Base-by-base conservation (phyloP, 129 eudicot genomes). In the Scalesia atractyloides region DNA sequence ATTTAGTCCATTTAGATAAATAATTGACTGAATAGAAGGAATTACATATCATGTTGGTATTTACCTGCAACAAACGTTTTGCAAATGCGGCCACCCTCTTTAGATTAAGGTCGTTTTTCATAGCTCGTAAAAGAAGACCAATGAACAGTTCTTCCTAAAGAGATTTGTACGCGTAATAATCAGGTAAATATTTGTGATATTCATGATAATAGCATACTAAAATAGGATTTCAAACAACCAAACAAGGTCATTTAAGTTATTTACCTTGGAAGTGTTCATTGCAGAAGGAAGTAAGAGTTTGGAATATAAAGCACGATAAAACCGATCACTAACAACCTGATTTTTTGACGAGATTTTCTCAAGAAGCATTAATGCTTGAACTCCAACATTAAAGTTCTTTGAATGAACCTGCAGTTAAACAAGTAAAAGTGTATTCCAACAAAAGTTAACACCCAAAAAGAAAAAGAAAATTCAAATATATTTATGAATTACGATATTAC, bases 251-350 rank as follows among this genome's bases (percentile, higher is more conserved):
- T 64, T 76, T 60, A 52, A 70, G 36, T 15, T 19, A 66, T 64
- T 76, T 60, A 52, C 99, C 94, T 95, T 95, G 41, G 99, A 95
- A 79, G 91, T 81, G 79, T 85, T 91, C 91, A 91, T 87, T 5
- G 97, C 97, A 75, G 97, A 93, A 47, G 97, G 96, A 80, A 91
- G 88, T 50, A 95, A 79, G 48, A 95, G 89, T 73, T 95, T 95
- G 72, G 99, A 77, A 70, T 95, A 95, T 82, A 95, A 86, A 69
- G 97, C 97, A 58, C 99, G 96, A 83, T 90, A 95, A 83, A 95
- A 95, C 34, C 99, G 84, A 65, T 90, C 99, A 69, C 97, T 95
- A 61, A 89, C 97, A 51, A 91, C 76, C 69, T 95, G 97, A 78
- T 91, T 95, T 84, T 85, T 95, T 73, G 95, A 85, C 66, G 99